Evolutionary conservation across 306 rosid species (phyloP).

Genomic region (Delonix regia): DNA sequence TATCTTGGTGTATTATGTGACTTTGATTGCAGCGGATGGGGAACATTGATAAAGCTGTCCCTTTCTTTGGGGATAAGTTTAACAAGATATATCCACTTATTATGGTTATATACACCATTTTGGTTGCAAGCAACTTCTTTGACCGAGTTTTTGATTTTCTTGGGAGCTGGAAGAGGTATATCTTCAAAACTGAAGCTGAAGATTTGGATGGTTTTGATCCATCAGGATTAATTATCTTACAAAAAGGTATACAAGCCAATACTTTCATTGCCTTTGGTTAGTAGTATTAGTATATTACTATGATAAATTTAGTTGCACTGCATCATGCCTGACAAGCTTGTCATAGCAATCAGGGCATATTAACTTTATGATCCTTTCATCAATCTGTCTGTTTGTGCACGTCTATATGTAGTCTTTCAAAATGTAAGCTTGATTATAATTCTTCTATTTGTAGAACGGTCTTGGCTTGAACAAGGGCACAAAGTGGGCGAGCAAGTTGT

Average conservation of each 20-base stretch:
- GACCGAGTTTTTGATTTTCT: constrained; percentile 73
- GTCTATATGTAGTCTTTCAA: neutral
- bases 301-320: neutral
- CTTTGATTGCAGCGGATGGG: constrained; percentile 89
- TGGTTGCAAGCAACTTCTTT: constrained; percentile 95
- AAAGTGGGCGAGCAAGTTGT: constrained; percentile 90
- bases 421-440: constrained; percentile 11
- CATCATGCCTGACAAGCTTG: constrained; percentile 16
- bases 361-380: constrained; percentile 8
- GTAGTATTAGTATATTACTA: neutral
- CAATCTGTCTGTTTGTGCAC: neutral
- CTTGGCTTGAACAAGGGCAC: constrained; percentile 90
- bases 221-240: constrained; percentile 89
- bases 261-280: constrained; percentile 13
- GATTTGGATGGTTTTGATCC: constrained; percentile 94
- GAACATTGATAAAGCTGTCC: constrained; percentile 78
- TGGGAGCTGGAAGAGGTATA: constrained; percentile 91
- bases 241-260: constrained; percentile 64
- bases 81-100: constrained; percentile 94
- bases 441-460: constrained; percentile 61
- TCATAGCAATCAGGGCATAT: neutral
- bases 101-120: constrained; percentile 90
- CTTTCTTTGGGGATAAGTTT: constrained; percentile 83
- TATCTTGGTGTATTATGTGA: constrained; percentile 38
- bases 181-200: constrained; percentile 81